These are phyloP conservation scores for Fusarium verticillioides DNA, from an alignment of 2,329 filamentous ascomycete species.

Conservation along the genomic window DNA sequence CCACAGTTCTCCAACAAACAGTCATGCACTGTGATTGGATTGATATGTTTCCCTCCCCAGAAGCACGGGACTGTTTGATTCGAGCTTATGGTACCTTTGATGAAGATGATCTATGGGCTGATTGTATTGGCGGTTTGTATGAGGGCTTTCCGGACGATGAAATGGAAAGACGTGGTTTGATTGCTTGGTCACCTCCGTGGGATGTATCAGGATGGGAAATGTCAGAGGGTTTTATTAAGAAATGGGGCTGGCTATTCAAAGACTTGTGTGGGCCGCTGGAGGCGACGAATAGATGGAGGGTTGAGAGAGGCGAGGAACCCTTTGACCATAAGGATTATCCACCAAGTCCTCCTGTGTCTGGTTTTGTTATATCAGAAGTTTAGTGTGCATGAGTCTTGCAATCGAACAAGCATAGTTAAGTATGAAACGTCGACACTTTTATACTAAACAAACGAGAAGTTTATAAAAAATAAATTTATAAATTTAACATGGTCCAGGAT, in stretches of 20 bases:
- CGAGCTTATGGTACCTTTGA: constrained; percentile 46
- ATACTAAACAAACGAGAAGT: neutral
- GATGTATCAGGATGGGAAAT: constrained; percentile 38
- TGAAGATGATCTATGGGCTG: constrained; percentile 56
- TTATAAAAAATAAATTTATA: neutral
- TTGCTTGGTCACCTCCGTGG: constrained; percentile 53
- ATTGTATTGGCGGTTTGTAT: constrained; percentile 55
- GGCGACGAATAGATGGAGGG: constrained; percentile 36
- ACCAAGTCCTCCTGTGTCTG: neutral
- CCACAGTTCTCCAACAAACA: constrained; percentile 21
- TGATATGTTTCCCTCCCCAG: constrained; percentile 18
- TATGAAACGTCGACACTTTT: neutral
- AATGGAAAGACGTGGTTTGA: constrained; percentile 52
- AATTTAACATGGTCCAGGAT: neutral
- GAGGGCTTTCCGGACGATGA: constrained; percentile 57
- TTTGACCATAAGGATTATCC: neutral
- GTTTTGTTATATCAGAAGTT: neutral
- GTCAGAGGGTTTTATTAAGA: constrained; percentile 34
- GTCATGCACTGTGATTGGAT: constrained; percentile 23
- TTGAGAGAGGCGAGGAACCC: constrained; percentile 20
- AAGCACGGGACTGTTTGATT: constrained; percentile 6
- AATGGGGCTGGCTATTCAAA: constrained; percentile 36
- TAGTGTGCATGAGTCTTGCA: neutral
- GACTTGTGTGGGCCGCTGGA: constrained; percentile 15
- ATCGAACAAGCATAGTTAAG: neutral